Base-by-base conservation (phyloP, 768 basidiomycete genomes). In the Pleurotus citrinopileatus region DNA sequence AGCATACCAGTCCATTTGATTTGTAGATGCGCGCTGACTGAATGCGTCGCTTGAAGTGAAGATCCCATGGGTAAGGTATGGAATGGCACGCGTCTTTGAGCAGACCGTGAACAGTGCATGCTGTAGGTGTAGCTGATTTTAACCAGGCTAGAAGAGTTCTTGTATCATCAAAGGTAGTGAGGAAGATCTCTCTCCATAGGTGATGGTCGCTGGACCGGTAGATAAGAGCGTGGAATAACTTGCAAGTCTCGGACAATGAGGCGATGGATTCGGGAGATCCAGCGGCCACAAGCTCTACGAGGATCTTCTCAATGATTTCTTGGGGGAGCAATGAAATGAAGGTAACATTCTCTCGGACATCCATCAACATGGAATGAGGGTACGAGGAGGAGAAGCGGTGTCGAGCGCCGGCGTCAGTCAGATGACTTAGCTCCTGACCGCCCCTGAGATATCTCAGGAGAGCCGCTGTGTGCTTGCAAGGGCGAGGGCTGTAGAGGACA, bases 101-200 rank as follows among this genome's bases (percentile, higher is more conserved):
- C n/a, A 19, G 17, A 1, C 22, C 47, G 10, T 19, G 12, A 2
- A 52, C 45, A 38, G 45, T 8, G n/a, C 53, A 37, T 12, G 56
- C 57, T 22, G 32, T 20, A 6, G 57, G 48, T 7, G 50, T 53
- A 32, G 44, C 45, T 12, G 17, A 17, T 37, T 17, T 32, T 15
- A 55, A 25, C 27, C 44, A 38, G 5, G 54, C 29, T 27, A 45
- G 19, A 2, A 67, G 57, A 9, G 63, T 60, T 27, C 78, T 65
- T 0, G 80, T 81, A 53, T 82, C 78, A 53, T 82, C 81, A 62
- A 80, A 82, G 1, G 65, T 67, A 1, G 70, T 62, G 20, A 82
- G 70, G 60, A 76, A 82, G 27, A 81, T 65, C 32, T 72, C 69
- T 22, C 77, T 64, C 81, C 81, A 82, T 25, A 81, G 63, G 57